Conservation (phyloP, 441 rosid species). For the Pelargonium fulgidum region DNA sequence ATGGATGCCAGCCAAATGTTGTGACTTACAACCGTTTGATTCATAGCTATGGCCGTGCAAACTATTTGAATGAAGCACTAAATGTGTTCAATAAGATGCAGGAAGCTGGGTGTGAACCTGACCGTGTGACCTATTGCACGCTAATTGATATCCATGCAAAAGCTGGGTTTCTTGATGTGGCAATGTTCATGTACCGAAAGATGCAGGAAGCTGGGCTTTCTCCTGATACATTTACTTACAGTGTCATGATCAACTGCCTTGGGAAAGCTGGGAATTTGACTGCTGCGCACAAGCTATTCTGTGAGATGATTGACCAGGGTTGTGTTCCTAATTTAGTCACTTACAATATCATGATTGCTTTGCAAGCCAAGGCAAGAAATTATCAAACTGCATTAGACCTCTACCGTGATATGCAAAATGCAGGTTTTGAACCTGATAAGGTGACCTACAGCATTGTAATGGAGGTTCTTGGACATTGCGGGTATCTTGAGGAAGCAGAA, state of each 20-base stretch:
- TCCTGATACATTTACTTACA: conserved; percentile 83
- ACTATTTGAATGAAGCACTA: conserved; percentile 66
- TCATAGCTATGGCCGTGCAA: conserved; percentile 88
- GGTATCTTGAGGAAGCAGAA: conserved; percentile 78
- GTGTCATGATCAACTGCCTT: conserved; percentile 89
- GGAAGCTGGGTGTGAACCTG: conserved; percentile 64
- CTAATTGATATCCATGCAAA: conserved; percentile 91
- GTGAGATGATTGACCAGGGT: conserved; percentile 80
- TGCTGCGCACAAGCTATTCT: conserved; percentile 66
- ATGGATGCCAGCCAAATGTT: conserved; percentile 75
- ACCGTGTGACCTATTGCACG: conserved; percentile 81
- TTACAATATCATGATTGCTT: conserved; percentile 74
- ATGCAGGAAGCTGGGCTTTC: conserved; percentile 78
- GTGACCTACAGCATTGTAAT: conserved; percentile 84
- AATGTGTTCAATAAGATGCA: conserved; percentile 70
- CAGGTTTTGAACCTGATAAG: conserved; percentile 81
- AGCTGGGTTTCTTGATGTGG: conserved; percentile 84
- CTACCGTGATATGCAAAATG: conserved; percentile 68
- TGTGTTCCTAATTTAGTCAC: conserved; percentile 80
- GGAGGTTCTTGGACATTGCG: conserved; percentile 93
- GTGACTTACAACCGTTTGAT: conserved; percentile 83
- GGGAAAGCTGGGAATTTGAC: conserved; percentile 84
- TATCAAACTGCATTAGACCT: conserved; percentile 62
- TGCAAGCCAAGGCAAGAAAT: conserved; percentile 89
- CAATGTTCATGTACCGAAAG: conserved; percentile 69